Evolutionary conservation across 2,329 filamentous ascomycete species (phyloP).

Genomic region (Samsoniella hepiali): DNA sequence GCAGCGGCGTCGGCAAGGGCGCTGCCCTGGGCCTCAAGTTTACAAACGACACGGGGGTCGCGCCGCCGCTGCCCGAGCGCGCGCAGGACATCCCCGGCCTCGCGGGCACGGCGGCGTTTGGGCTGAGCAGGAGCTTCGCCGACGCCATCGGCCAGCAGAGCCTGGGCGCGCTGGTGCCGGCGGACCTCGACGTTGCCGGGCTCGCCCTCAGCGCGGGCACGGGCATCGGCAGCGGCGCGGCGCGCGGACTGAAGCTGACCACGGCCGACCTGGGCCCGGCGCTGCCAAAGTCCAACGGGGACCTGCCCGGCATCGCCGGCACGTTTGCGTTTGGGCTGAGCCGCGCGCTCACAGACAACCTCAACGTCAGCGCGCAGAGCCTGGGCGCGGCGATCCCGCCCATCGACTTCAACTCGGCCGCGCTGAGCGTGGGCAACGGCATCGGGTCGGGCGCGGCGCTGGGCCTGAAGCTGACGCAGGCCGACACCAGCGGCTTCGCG

Average conservation of each 20-base stretch:
- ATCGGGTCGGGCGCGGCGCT: slow-evolving; percentile 1
- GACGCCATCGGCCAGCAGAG: background rate
- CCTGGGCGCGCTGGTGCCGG: background rate
- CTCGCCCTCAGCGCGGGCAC: slow-evolving; percentile 20
- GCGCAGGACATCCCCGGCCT: slow-evolving; percentile 13
- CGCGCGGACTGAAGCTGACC: slow-evolving; percentile 20
- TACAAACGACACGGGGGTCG: background rate
- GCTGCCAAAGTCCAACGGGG: background rate
- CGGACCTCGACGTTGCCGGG: slow-evolving; percentile 12
- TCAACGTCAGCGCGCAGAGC: slow-evolving; percentile 2
- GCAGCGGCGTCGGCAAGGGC: slow-evolving; percentile 19
- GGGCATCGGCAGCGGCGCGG: slow-evolving; percentile 21
- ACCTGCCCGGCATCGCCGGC: slow-evolving; percentile 18
- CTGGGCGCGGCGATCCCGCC: background rate
- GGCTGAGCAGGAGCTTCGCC: slow-evolving; percentile 4
- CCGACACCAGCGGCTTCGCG: background rate
- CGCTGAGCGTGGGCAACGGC: slow-evolving; percentile 8
- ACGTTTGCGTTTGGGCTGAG: slow-evolving; percentile 22
- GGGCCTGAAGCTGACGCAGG: slow-evolving; percentile 1
- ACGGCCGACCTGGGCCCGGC: slow-evolving; percentile 13
- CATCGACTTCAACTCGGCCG: slow-evolving; percentile 4
- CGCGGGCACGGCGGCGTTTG: slow-evolving; percentile 13
- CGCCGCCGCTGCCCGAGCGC: background rate
- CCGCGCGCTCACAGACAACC: slow-evolving; percentile 21
- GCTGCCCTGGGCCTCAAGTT: slow-evolving; percentile 19